These are phyloP conservation scores for Podaxis mareebaensis DNA, from an alignment of 768 basidiomycete genomes.

Conservation along the genomic window DNA sequence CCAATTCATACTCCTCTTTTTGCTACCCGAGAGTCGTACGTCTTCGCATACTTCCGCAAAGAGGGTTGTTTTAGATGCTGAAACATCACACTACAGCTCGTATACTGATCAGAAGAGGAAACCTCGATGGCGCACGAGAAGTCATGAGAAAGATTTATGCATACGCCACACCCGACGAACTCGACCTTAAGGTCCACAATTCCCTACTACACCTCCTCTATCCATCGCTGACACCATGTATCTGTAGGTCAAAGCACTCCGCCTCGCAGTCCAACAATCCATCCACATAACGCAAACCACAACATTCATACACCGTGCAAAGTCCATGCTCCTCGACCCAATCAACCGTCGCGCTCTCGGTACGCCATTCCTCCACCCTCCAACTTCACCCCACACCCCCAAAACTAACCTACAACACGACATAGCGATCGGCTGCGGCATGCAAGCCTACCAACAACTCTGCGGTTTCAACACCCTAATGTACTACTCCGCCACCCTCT, in stretches of 20 bases:
- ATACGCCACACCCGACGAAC: constrained; percentile 58
- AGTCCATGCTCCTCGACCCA: constrained; percentile 54
- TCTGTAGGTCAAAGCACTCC: constrained; percentile 56
- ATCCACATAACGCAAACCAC: constrained; percentile 63
- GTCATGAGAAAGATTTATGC: constrained; percentile 73
- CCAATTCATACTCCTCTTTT: constrained; percentile 59
- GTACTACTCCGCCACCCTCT: constrained; percentile 76
- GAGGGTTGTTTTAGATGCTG: neutral
- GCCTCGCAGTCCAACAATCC: constrained; percentile 59
- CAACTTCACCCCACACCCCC: neutral
- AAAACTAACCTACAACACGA: neutral
- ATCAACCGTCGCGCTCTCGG: constrained; percentile 71
- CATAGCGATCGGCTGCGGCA: constrained; percentile 72
- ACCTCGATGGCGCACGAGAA: constrained; percentile 47
- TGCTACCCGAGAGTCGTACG: constrained; percentile 80
- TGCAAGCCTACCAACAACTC: constrained; percentile 83
- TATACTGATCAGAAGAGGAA: constrained; percentile 61
- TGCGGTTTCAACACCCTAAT: constrained; percentile 84
- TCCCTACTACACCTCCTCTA: neutral
- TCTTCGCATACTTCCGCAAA: constrained; percentile 15
- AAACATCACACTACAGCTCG: constrained; percentile 35
- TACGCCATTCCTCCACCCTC: constrained; percentile 32
- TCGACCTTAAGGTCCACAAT: constrained; percentile 58
- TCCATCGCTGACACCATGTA: neutral
- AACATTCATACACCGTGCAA: constrained; percentile 55